Evolutionary conservation across 1,284 basidiomycete genomes (phyloP).

Genomic region (Afroboletus lepidellus): DNA sequence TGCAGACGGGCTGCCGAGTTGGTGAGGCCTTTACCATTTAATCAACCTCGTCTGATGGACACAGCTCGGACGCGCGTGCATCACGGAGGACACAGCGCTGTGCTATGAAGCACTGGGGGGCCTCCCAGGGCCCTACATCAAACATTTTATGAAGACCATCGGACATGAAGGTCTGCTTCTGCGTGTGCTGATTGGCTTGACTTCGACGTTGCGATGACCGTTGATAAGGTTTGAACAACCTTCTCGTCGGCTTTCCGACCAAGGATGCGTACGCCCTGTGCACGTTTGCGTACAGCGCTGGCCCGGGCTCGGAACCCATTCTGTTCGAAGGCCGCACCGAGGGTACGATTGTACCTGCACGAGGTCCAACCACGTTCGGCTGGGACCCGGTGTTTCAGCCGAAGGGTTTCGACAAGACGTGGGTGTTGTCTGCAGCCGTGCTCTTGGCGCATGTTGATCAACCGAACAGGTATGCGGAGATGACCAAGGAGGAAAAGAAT

Average conservation of each 20-base stretch:
- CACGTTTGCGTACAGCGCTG: conserved; percentile 92
- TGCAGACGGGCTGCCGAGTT: conserved; percentile 82
- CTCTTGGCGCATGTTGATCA: conserved; percentile 8
- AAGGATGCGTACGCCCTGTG: conserved; percentile 88
- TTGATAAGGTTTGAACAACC: conserved; percentile 70
- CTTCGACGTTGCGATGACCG: conserved; percentile 10
- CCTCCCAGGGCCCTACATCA: conserved; percentile 96
- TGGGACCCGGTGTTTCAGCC: conserved; percentile 95
- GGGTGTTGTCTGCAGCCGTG: conserved; percentile 30
- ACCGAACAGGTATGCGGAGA: conserved; percentile 86
- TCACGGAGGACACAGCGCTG: conserved; percentile 96
- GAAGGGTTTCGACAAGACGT: conserved; percentile 75
- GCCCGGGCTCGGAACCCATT: conserved; percentile 75
- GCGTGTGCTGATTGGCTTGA: conserved; percentile 29
- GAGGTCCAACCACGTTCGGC: conserved; percentile 77
- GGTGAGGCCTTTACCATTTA: conserved; percentile 38
- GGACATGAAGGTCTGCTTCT: conserved; percentile 60
- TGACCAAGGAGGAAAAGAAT: conserved; percentile 85
- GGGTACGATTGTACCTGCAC: conserved; percentile 83
- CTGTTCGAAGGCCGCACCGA: conserved; percentile 93
- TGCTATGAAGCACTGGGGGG: conserved; percentile 88
- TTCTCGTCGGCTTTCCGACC: conserved; percentile 83
- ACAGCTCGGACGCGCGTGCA: conserved; percentile 80
- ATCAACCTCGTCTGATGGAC: background rate
- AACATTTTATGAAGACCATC: conserved; percentile 79